Percentiles rank a stretch among this genome's conserved stretches.
These are phyloP conservation scores for Lasiosphaeria ovina DNA, from an alignment of 495 filamentous ascomycete species.

Conservation along the genomic window DNA sequence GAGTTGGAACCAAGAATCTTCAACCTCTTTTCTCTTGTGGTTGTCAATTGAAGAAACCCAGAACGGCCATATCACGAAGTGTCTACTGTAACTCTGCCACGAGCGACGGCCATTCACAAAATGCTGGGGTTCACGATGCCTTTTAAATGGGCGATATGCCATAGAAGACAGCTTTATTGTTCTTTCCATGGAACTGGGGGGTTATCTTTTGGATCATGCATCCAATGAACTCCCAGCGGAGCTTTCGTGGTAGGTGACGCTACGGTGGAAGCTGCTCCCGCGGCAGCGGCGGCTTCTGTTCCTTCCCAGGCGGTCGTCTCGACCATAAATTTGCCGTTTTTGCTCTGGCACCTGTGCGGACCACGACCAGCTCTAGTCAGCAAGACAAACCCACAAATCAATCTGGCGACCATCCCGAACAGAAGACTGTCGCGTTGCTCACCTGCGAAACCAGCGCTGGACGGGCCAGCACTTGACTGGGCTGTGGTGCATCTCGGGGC, in stretches of 20 bases:
- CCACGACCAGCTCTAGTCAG: constrained; percentile 13
- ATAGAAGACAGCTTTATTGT: neutral
- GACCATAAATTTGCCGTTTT: constrained; percentile 60
- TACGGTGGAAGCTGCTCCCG: neutral
- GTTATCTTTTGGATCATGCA: neutral
- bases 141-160: neutral
- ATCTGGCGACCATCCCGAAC: constrained; percentile 8
- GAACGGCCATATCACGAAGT: neutral
- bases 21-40: neutral
- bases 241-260: neutral
- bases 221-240: neutral
- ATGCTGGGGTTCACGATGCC: neutral
- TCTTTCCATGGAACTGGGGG: neutral
- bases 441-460: constrained; percentile 78
- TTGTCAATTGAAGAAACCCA: neutral
- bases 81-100: too few species aligned
- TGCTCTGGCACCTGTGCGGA: constrained; percentile 64
- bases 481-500: constrained; percentile 50
- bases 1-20: constrained; percentile 14
- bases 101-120: too few species aligned
- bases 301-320: constrained; percentile 82
- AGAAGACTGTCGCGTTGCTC: constrained; percentile 31
- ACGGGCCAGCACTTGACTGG: constrained; percentile 69
- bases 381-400: constrained; percentile 12
- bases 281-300: constrained; percentile 12